Percentiles rank a stretch among this genome's conserved stretches.
Evolutionary conservation across 768 basidiomycete species (phyloP).

Genomic region (Lentinula edodes): DNA sequence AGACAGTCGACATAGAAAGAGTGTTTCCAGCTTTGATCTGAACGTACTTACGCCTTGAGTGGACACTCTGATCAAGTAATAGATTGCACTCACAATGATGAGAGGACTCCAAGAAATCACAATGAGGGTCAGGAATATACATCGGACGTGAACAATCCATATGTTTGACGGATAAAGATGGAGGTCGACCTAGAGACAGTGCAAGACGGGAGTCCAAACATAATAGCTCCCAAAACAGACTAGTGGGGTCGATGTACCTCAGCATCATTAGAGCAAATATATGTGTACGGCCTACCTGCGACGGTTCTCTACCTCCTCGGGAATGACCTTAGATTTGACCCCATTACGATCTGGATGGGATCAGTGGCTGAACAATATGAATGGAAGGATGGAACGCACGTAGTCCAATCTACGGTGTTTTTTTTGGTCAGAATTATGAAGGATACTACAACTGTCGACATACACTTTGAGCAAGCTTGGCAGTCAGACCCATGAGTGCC

Average conservation of each 20-base stretch:
- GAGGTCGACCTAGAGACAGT: conserved; percentile 62
- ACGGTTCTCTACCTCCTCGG: conserved; percentile 65
- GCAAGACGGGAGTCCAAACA: conserved; percentile 63
- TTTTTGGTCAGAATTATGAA: conserved; percentile 4
- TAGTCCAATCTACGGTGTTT: conserved; percentile 43
- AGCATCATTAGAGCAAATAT: background rate
- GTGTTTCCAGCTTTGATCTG: conserved; percentile 72
- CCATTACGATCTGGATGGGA: conserved; percentile 52
- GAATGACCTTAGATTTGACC: conserved; percentile 59
- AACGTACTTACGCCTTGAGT: conserved; percentile 8
- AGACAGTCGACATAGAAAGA: conserved; percentile 55
- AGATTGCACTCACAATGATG: conserved; percentile 32
- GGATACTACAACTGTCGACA: background rate
- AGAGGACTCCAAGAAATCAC: conserved; percentile 29
- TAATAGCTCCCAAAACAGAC: conserved; percentile 64
- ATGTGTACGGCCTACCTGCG: conserved; percentile 27
- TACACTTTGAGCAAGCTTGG: conserved; percentile 59
- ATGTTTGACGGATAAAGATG: conserved; percentile 55
- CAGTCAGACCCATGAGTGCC: conserved; percentile 51
- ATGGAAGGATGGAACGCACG: conserved; percentile 31
- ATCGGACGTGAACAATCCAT: conserved; percentile 52
- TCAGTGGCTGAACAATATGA: background rate
- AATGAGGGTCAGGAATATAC: conserved; percentile 34
- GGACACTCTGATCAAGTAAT: background rate
- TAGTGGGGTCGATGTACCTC: background rate